A percentile compares a stretch with the other conserved stretches of the same genome.
phyloP scores from a whole-genome alignment of 2,329 filamentous ascomycete genomes.

The Leptographium lundbergii region DNA sequence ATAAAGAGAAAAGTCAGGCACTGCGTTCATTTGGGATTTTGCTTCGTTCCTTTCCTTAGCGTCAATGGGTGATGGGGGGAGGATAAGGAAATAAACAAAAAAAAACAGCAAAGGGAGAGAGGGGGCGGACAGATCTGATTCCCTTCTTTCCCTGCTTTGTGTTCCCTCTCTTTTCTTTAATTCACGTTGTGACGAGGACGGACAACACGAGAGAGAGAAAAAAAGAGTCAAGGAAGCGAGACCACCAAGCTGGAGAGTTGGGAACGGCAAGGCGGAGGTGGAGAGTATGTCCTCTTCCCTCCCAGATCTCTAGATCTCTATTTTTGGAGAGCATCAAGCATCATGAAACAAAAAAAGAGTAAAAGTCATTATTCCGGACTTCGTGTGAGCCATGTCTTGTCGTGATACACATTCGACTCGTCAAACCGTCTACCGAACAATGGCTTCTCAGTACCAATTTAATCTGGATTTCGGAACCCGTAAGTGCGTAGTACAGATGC shows the following conservation, averaged over 20 bases:
- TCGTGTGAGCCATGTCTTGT: neutral
- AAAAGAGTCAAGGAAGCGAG: neutral
- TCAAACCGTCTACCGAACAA: neutral
- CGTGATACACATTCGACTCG: neutral
- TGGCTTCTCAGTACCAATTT: too few species aligned
- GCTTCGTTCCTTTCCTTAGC: neutral
- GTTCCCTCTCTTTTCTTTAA: neutral
- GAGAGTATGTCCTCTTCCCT: neutral
- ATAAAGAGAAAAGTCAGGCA: neutral
- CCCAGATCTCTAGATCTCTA: neutral
- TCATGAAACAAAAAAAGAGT: slow-evolving; percentile 1
- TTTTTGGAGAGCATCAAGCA: neutral
- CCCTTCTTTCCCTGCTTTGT: neutral
- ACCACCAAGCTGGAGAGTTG: neutral
- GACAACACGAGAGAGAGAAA: neutral
- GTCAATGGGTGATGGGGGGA: neutral
- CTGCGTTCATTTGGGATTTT: neutral
- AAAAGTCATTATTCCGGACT: neutral
- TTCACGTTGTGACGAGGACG: neutral
- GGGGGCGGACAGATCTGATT: neutral
- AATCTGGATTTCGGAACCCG: too few species aligned
- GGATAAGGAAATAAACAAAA: neutral
- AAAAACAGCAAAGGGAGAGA: neutral
- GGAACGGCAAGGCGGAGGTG: neutral
- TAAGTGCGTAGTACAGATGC: too few species aligned